Conservation (phyloP, 2,329 filamentous ascomycete genomes). For the Cytospora piceicola region DNA sequence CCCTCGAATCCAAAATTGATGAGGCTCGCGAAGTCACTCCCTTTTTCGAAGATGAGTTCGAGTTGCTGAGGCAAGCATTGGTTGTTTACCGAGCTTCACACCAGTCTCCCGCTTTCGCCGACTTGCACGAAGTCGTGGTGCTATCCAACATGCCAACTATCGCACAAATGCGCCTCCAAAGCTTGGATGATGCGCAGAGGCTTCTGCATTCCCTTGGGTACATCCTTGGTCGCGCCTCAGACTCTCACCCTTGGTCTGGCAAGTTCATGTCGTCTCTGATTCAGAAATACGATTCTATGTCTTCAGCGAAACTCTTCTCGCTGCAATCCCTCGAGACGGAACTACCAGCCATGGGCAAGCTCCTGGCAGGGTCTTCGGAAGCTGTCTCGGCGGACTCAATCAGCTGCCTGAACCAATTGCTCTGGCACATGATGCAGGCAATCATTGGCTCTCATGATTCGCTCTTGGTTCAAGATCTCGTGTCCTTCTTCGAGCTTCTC, state of each 20-base stretch:
- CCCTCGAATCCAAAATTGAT: conserved; percentile 52
- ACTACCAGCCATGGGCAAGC: conserved; percentile 62
- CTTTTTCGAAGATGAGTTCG: conserved; percentile 60
- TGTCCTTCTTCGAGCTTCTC: conserved; percentile 34
- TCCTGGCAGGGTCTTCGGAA: conserved; percentile 54
- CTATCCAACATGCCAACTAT: conserved; percentile 52
- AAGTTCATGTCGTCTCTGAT: conserved; percentile 57
- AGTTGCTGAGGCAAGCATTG: conserved; percentile 57
- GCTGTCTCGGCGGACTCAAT: conserved; percentile 56
- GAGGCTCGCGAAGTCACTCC: conserved; percentile 48
- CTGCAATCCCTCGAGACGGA: conserved; percentile 68
- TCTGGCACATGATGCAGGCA: conserved; percentile 51
- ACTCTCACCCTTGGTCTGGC: conserved; percentile 51
- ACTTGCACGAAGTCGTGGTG: conserved; percentile 48
- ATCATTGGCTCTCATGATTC: conserved; percentile 47
- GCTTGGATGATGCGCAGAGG: conserved; percentile 42
- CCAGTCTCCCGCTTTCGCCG: conserved; percentile 33
- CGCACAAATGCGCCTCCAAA: conserved; percentile 49
- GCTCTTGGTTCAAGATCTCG: conserved; percentile 37
- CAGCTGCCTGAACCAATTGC: conserved; percentile 50
- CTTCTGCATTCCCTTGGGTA: conserved; percentile 54
- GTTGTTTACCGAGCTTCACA: conserved; percentile 45
- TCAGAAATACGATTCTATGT: conserved; percentile 55
- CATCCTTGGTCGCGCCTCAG: conserved; percentile 42
- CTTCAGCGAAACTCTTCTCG: conserved; percentile 60